These are phyloP conservation scores for Pseudomassariella vexata DNA, from an alignment of 2,329 filamentous ascomycete genomes.

Conservation along the genomic window DNA sequence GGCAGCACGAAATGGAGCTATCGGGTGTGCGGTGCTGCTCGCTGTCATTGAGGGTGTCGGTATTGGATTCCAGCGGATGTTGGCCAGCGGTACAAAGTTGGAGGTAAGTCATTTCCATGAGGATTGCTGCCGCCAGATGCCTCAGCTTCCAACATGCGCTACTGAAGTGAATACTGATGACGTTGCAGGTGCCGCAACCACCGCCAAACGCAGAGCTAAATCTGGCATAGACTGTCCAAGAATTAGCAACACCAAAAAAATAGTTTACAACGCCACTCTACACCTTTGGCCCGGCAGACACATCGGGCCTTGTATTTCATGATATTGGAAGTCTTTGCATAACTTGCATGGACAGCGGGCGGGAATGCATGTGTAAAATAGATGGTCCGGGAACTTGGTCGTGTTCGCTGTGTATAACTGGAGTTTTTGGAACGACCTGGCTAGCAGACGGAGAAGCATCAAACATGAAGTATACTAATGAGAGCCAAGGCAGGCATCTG, in stretches of 20 bases:
- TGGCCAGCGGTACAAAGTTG: conserved; percentile 81
- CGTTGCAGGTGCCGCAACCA: conserved; percentile 21
- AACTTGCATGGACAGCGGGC: conserved; percentile 9
- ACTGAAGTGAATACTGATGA: conserved; percentile 9
- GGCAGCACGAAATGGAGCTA: conserved; percentile 90
- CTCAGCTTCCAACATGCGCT: not conserved
- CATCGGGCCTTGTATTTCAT: conserved; percentile 20
- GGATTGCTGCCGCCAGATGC: too few species aligned
- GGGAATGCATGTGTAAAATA: conserved; percentile 21
- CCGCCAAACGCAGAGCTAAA: conserved; percentile 25
- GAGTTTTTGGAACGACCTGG: conserved; percentile 7
- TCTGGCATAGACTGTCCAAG: conserved; percentile 19
- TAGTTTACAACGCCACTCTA: conserved; percentile 16
- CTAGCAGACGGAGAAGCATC: conserved; percentile 10
- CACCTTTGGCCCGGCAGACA: conserved; percentile 14
- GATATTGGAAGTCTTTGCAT: conserved; percentile 17
- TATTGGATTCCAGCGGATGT: conserved; percentile 91
- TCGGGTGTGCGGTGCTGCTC: conserved; percentile 89
- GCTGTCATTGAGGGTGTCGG: conserved; percentile 97
- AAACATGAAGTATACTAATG: conserved; percentile 18
- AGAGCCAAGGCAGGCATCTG: conserved; percentile 6
- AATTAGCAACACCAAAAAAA: not conserved
- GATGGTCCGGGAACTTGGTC: conserved; percentile 11
- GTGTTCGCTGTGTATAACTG: conserved; percentile 10
- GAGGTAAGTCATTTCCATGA: conserved; percentile 58